Base-by-base conservation (phyloP, 129 eudicot species). In the Flaveria robusta region DNA sequence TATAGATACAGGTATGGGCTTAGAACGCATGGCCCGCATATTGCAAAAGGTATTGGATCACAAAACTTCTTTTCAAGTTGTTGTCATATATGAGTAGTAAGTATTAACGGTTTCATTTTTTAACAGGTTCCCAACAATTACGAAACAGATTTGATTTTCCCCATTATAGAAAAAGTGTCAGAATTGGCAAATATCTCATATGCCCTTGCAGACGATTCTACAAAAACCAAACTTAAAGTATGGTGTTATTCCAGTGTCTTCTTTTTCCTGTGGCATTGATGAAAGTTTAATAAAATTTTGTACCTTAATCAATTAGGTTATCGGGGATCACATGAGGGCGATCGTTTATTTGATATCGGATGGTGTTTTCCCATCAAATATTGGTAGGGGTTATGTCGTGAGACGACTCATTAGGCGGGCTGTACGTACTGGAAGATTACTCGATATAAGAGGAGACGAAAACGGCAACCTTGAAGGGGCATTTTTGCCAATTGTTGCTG, bases 261-360 rank as follows among this genome's bases (percentile, higher is more conserved):
- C 73, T 58, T 69, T 14, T 46, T 47, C 62, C 42, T 4, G 20
- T 15, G 4, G 8, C 9, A 39, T 22, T 1, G 24, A 29, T 5
- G n/a, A 49, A 62, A 22, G 37, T 31, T 23, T 79, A 2, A 12
- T 50, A 52, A 52, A 64, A 56, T 11, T 27, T 65, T 70, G 22
- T 19, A 31, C 24, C 67, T 16, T 37, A 29, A 58, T 16, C 26
- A 29, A 64, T 78, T 71, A 94, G 98, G 86, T 94, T 58, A 94
- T 94, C n/a, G 98, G 96, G 42, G 98, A 94, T 78, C 98, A 94
- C 85, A 79, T 91, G 92, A 93, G 98, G 69, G 97, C 97, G 14
- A 74, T 94, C 47, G 93, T 87, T 41, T 91, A 80, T 86, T 92
- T 94, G 46, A 81, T 94, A 82, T 91, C 97, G 29, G 98, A 94